Conservation (phyloP, 768 basidiomycete species). For the Russula foetens region DNA sequence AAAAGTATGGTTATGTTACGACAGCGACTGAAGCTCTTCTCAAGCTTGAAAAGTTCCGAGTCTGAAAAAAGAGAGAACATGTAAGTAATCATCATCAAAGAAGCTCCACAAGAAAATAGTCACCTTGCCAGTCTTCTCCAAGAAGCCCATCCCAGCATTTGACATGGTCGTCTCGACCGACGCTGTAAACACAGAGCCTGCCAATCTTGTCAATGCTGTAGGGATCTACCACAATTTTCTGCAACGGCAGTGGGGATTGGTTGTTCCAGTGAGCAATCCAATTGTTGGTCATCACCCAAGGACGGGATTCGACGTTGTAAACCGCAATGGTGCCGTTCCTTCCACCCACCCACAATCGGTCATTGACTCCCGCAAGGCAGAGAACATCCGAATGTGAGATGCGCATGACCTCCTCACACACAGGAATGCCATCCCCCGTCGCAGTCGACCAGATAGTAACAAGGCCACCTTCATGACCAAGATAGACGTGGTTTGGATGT, state of each 20-base stretch:
- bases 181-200: slow-evolving; percentile 63
- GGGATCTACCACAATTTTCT: slow-evolving; percentile 60
- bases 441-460: slow-evolving; percentile 72
- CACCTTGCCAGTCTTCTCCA: slow-evolving; percentile 81
- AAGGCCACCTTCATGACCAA: slow-evolving; percentile 90
- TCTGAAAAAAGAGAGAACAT: slow-evolving; percentile 37
- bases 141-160: slow-evolving; percentile 88
- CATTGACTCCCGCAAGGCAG: slow-evolving; percentile 75
- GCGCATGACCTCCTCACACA: slow-evolving; percentile 69
- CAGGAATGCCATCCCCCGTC: slow-evolving; percentile 47
- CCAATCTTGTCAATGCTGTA: slow-evolving; percentile 64
- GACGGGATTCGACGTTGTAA: slow-evolving; percentile 64
- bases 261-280: slow-evolving; percentile 71
- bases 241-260: slow-evolving; percentile 40
- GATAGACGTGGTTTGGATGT: slow-evolving; percentile 56
- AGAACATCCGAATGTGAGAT: slow-evolving; percentile 77
- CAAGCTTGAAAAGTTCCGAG: slow-evolving; percentile 63
- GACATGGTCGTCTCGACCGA: slow-evolving; percentile 65
- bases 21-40: slow-evolving; percentile 72
- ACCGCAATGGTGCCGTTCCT: slow-evolving; percentile 75
- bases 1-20: slow-evolving; percentile 70
- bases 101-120: slow-evolving; percentile 24
- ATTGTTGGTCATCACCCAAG: slow-evolving; percentile 81
- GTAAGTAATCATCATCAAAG: not conserved
- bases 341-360: slow-evolving; percentile 81